phyloP scores from a whole-genome alignment of 2,329 filamentous ascomycete genomes.

The Verticillium nonalfalfae region DNA sequence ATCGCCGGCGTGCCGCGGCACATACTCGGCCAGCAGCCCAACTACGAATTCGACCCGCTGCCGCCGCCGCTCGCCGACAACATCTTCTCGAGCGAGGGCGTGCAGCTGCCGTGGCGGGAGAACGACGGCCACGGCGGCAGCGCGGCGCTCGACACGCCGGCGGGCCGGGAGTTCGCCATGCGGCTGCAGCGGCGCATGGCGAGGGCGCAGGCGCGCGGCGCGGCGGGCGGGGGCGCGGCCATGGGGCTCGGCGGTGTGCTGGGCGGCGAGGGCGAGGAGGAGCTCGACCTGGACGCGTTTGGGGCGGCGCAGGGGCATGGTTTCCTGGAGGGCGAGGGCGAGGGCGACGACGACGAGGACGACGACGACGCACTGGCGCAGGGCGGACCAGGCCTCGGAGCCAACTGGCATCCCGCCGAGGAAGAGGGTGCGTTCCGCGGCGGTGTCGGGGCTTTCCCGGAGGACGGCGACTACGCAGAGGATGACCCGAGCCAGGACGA shows the following conservation, averaged over 20 bases:
- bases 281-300: background rate
- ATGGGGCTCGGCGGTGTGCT: background rate
- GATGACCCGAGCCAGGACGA: background rate
- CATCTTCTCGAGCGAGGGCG: slow-evolving; percentile 37
- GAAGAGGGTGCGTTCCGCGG: background rate
- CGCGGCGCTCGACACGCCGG: background rate
- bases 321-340: background rate
- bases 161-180: slow-evolving; percentile 3
- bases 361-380: background rate
- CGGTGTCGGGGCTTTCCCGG: slow-evolving; percentile 6
- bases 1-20: slow-evolving; percentile 62
- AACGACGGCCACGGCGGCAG: slow-evolving; percentile 4
- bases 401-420: background rate
- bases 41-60: slow-evolving; percentile 74
- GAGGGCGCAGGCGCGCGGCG: background rate
- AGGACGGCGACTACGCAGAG: slow-evolving; percentile 7
- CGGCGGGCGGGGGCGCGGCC: background rate
- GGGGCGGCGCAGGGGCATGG: background rate
- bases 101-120: slow-evolving; percentile 34
- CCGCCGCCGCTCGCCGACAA: slow-evolving; percentile 58
- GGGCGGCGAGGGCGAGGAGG: background rate
- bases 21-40: slow-evolving; percentile 59
- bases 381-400: too few species aligned
- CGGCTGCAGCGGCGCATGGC: slow-evolving; percentile 5
- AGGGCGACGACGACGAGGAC: background rate